Evolutionary conservation across 306 rosid species (phyloP), one percentile per base, ranked within the genome.

Genomic region (Corylus heterophylla): DNA sequence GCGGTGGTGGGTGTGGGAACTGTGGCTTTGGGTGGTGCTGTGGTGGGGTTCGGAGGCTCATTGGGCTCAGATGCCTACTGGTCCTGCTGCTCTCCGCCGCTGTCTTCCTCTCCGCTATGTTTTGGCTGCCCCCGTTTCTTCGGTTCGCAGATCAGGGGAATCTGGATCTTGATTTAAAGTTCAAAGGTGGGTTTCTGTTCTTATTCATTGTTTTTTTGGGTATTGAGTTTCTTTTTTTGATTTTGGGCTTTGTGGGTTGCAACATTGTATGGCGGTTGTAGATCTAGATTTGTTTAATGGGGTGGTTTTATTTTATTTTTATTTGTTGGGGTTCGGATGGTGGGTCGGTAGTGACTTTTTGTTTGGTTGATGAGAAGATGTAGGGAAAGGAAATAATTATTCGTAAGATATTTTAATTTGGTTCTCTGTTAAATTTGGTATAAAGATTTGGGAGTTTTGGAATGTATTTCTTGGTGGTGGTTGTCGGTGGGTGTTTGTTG

Each of bases 71-170:
- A 90, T 94, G 98, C 90, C 48, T 92, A 81, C 78, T 90, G 78
- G 82, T 94, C 52, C 69, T 94, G 50, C 71, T 94, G 11, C 74
- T 90, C 8, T 90, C 98, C 29, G 75, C 76, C 39, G 96, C 97
- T 20, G 62, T 90, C 39, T 88, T 94, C 73, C 92, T 94, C 79
- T 92, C 98, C 61, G 98, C 97, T 67, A 42, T 89, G 50, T 90
- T 94, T 74, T 92, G 97, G 98, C 76, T 94, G 71, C 97, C 92
- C 54, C 97, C 97, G 3, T 92, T 93, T 79, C 85, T 85, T 70
- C 89, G 71, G 61, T 74, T 79, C 59, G 85, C 91, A 79, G 92
- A 93, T 91, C 93, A 78, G 61, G 62, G 58, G 77, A 85, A 89
- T 90, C 89, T 78, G 71, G 81, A 79, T 81, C 84, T 75, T 14